phyloP scores from a whole-genome alignment of 352 stramenopile species.

The Phytopythium vexans region DNA sequence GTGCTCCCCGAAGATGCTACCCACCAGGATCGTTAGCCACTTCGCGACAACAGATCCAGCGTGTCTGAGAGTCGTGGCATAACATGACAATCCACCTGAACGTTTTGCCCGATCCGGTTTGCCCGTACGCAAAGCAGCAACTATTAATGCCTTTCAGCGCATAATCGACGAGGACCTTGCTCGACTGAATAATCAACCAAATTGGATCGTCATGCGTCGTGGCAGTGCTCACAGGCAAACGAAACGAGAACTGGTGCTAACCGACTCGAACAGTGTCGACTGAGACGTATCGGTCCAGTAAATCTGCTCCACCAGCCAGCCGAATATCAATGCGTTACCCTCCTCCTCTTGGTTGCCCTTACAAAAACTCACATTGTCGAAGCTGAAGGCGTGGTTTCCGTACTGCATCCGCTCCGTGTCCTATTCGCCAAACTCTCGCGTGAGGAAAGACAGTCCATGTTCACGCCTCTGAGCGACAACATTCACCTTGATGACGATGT shows the following conservation, averaged over 20 bases:
- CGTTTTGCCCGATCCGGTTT: constrained; percentile 84
- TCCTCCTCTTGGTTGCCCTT: neutral
- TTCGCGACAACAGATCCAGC: too few relatives aligned
- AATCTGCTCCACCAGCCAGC: constrained; percentile 30
- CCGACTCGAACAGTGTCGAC: constrained; percentile 65
- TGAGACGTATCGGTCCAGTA: constrained; percentile 83
- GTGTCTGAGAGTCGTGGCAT: neutral
- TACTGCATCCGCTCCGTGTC: constrained; percentile 85
- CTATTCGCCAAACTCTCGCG: constrained; percentile 12
- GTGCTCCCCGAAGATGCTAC: constrained; percentile 86
- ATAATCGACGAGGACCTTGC: constrained; percentile 87
- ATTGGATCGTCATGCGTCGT: neutral
- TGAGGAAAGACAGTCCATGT: neutral
- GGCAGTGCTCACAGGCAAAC: neutral
- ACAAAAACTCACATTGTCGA: constrained; percentile 54
- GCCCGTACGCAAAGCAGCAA: constrained; percentile 92
- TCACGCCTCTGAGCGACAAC: neutral
- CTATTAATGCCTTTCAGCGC: constrained; percentile 91
- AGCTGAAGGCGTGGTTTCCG: constrained; percentile 83
- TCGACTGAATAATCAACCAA: constrained; percentile 36
- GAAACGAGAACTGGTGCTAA: constrained; percentile 9
- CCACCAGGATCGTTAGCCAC: neutral
- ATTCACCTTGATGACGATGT: constrained; percentile 78
- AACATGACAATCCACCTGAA: constrained; percentile 48
- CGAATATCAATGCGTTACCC: neutral